Base-by-base conservation (phyloP, 2,329 filamentous ascomycete species). In the Emmonsia crescens region DNA sequence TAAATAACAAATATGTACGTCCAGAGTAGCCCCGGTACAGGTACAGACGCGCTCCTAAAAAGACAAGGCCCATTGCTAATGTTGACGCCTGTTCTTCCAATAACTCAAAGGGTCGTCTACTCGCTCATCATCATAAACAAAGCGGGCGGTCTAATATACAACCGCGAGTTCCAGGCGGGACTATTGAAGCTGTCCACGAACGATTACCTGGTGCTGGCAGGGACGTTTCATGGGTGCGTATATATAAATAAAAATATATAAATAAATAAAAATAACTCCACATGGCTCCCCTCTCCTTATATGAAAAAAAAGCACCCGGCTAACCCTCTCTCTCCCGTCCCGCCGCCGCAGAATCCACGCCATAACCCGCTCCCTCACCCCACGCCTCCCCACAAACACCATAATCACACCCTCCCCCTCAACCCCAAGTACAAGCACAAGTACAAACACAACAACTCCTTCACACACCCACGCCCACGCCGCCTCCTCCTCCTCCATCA, bases 101-200 rank as follows among this genome's bases (percentile, higher is more conserved):
- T 16, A 12, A 27, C 19, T n/a, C n/a, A n/a, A 68, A 97, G 92
- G 94, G 89, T 91, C 67, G 89, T 99, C 75, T 94, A 95, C 76
- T 87, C 92, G 63, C 87, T 99, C 72, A 91, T 97, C 74, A 88
- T 99, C 74, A 96, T 99, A 80, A 97, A 96, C 82, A 99, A 99
- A 83, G 92, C 94, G 66, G 94, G 92, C 64, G 94, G 94, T 69
- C 83, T 99, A 60, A 87, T 99, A 76, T 99, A 96, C 81, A 93
- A 97, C 77, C 90, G 91, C 69, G 89, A 91, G 72, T 97, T 99
- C 75, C 87, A 92, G 70, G 85, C 93, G 51, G 89, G 85, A 64
- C 83, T 99, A 63, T 89, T 89, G 74, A 91, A 93, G 74, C 86
- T 99, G 68, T 89, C 85, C 68, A 93, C 90, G 68, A 99, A 99